Evolutionary conservation across 1,284 basidiomycete species (phyloP).

Genomic region (Phellopilus nigrolimitatus): DNA sequence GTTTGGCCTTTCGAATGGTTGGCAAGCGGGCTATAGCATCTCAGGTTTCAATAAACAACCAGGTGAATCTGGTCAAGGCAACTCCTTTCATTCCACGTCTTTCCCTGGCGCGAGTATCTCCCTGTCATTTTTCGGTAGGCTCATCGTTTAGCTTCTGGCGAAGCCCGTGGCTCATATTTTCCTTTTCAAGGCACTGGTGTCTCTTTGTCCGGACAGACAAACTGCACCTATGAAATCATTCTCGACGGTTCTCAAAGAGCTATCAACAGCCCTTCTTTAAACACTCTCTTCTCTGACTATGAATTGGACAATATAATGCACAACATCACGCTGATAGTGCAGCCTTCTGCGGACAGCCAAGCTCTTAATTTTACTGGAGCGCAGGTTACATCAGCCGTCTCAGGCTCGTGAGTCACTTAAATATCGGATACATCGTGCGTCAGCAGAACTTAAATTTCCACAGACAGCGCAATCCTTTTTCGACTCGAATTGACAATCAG

Average conservation of each 20-base stretch:
- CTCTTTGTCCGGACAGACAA: slow-evolving; percentile 27
- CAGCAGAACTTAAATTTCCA: too few species aligned
- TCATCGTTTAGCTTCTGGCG: too few species aligned
- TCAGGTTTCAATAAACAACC: slow-evolving; percentile 22
- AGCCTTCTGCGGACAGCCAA: not conserved
- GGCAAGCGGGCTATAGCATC: slow-evolving; percentile 19
- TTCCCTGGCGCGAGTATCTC: slow-evolving; percentile 25
- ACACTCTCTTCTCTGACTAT: not conserved
- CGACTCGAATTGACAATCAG: too few species aligned
- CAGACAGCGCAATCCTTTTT: too few species aligned
- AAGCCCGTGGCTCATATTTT: too few species aligned
- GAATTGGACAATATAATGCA: not conserved
- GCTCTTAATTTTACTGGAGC: not conserved
- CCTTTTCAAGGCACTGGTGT: slow-evolving; percentile 28
- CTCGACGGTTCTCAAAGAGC: slow-evolving; percentile 25
- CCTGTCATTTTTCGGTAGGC: slow-evolving; percentile 27
- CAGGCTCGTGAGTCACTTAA: too few species aligned
- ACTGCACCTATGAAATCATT: slow-evolving; percentile 27
- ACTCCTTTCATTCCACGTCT: slow-evolving; percentile 26
- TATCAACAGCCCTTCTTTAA: not conserved
- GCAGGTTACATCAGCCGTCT: not conserved
- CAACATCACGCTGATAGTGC: not conserved
- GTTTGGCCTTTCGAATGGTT: not conserved
- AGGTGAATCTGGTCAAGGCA: slow-evolving; percentile 21
- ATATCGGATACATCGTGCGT: too few species aligned